A percentile compares a stretch with the other conserved stretches of the same genome.
phyloP scores from a whole-genome alignment of 768 basidiomycete species.

The Phaffia tasmanica region DNA sequence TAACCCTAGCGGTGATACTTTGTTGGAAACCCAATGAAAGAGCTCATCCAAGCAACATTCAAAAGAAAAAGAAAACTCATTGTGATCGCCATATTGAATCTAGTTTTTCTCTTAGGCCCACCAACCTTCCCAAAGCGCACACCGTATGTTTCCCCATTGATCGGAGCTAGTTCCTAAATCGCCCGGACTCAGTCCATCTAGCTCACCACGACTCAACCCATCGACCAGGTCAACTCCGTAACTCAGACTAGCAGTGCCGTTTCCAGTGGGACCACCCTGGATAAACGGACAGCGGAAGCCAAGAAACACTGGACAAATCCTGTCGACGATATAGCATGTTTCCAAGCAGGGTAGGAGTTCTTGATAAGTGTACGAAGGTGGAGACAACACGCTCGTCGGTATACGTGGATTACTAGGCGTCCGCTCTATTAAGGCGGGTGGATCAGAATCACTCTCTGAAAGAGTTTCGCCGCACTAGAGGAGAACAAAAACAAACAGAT shows the following conservation, averaged over 20 bases:
- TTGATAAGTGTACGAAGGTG: constrained; percentile 30
- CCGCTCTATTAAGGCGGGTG: constrained; percentile 25
- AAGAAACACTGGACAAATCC: constrained; percentile 37
- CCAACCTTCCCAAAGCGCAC: too few species aligned
- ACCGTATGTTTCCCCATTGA: too few species aligned
- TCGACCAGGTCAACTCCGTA: constrained; percentile 35
- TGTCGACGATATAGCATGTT: constrained; percentile 34
- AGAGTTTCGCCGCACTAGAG: constrained; percentile 3
- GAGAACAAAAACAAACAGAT: not conserved
- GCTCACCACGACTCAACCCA: too few species aligned
- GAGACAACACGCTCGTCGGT: constrained; percentile 11
- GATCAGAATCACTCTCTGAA: constrained; percentile 11
- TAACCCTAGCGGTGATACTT: too few species aligned
- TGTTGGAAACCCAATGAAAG: too few species aligned
- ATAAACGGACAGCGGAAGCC: constrained; percentile 34
- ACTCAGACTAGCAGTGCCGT: constrained; percentile 29
- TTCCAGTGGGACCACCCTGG: constrained; percentile 4
- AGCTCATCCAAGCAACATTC: too few species aligned
- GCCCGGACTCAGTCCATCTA: too few species aligned
- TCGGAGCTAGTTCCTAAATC: too few species aligned
- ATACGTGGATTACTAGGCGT: constrained; percentile 22
- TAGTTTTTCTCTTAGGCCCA: too few species aligned
- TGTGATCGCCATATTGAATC: too few species aligned
- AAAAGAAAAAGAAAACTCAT: too few species aligned
- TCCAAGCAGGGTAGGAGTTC: constrained; percentile 36